Base-by-base conservation (phyloP, 306 rosid genomes). In the Pterocarpus macrocarpus region DNA sequence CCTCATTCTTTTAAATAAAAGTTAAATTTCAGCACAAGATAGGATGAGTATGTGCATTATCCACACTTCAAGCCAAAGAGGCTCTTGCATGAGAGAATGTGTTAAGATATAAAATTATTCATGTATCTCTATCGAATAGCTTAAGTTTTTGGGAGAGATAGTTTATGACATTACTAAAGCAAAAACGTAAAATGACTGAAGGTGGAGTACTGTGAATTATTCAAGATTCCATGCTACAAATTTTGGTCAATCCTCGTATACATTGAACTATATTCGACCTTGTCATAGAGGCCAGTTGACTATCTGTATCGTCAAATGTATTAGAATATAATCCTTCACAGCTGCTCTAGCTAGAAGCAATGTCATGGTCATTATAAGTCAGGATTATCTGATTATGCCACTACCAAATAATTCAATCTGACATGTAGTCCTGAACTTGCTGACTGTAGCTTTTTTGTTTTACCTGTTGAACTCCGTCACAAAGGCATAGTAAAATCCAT, bases 211-310 rank as follows among this genome's bases (percentile, higher is more conserved):
- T 13, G 35, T 57, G 17, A 36, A 17, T 12, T 73, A 8, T 62
- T 50, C 7, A 13, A 33, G 17, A 33, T 34, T 34, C 16, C 11
- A 15, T 43, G 44, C 11, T 13, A 58, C 15, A 59, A 58, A 44
- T 30, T 30, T 45, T 75, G 44, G 35, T 9, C 59, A 59, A 62
- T 45, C 62, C 16, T 45, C 34, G 49, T n/a, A 34, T 67, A 35
- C 63, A 33, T 34, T 64, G 50, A 64, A 76, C 38, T 59, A 39
- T 75, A 63, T 64, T 64, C 34, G 41, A 64, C 45, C 2, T 22
- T 64, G 69, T 57, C 64, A 22, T 22, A 32, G 36, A 33, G 15
- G 28, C 64, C 44, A 13, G 69, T 35, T 34, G 34, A 34, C 65
- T 59, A 35, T 14, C 17, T 22, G 9, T 34, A 58, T 58, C 64